phyloP scores from a whole-genome alignment of 2,329 filamentous ascomycete genomes.

The Hypoxylon sp. region DNA sequence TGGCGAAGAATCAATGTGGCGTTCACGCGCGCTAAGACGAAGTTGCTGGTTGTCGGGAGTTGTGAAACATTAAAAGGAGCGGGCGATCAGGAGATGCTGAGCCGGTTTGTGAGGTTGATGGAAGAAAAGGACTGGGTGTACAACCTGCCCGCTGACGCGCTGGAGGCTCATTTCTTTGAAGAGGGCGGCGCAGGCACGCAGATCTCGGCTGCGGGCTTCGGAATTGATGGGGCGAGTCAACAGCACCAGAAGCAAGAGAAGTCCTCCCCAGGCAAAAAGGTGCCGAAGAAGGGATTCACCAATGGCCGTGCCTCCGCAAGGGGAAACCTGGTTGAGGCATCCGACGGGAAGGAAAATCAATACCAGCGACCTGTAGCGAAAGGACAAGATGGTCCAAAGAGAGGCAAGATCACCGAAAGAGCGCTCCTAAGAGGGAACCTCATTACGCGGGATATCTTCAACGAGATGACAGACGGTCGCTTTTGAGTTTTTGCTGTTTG shows the following conservation, averaged over 20 bases:
- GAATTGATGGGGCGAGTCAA: conserved; percentile 3
- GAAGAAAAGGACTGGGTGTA: conserved; percentile 84
- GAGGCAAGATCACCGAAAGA: conserved; percentile 71
- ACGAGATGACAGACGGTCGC: conserved; percentile 70
- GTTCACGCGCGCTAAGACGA: conserved; percentile 92
- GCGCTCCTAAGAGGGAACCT: conserved; percentile 76
- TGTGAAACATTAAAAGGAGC: conserved; percentile 82
- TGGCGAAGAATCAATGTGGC: conserved; percentile 96
- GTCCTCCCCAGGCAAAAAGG: conserved; percentile 44
- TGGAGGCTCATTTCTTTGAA: conserved; percentile 78
- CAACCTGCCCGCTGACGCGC: conserved; percentile 75
- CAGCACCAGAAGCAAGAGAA: conserved; percentile 43
- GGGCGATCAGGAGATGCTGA: conserved; percentile 81
- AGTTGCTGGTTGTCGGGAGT: conserved; percentile 90
- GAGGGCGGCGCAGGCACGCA: conserved; percentile 64
- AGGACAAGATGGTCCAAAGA: conserved; percentile 60
- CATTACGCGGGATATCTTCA: conserved; percentile 82
- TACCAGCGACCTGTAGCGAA: conserved; percentile 56
- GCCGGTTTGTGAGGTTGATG: conserved; percentile 82
- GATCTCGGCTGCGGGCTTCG: conserved; percentile 54
- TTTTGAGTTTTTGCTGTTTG: conserved; percentile 34
- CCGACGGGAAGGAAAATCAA: conserved; percentile 61
- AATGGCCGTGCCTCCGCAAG: conserved; percentile 20
- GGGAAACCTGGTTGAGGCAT: conserved; percentile 26
- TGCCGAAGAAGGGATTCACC: conserved; percentile 51